phyloP scores from a whole-genome alignment of 2,329 filamentous ascomycete species.

The Raffaelea ambrosiae region DNA sequence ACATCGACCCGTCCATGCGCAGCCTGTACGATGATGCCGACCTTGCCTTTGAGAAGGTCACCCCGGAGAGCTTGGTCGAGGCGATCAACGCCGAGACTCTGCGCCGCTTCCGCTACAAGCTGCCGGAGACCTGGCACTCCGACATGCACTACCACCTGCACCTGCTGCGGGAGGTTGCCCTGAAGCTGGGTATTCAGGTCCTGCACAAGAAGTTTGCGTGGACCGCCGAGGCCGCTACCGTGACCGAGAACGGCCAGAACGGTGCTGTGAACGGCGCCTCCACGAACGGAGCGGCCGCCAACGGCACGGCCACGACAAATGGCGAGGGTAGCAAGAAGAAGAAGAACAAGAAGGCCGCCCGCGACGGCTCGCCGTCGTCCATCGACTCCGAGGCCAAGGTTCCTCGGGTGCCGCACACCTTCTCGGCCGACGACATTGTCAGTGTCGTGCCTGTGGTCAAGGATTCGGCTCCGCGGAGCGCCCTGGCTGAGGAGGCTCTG shows the following conservation, averaged over 20 bases:
- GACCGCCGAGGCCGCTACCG: slow-evolving; percentile 27
- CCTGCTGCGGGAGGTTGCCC: slow-evolving; percentile 76
- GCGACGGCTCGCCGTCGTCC: slow-evolving; percentile 43
- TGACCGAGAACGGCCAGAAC: slow-evolving; percentile 5
- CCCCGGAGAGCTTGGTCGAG: slow-evolving; percentile 59
- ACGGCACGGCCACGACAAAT: slow-evolving; percentile 21
- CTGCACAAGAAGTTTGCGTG: slow-evolving; percentile 68
- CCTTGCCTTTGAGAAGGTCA: slow-evolving; percentile 70
- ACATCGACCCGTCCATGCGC: slow-evolving; percentile 67
- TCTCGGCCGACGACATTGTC: slow-evolving; percentile 75
- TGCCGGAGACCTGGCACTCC: slow-evolving; percentile 60
- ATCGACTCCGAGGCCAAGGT: slow-evolving; percentile 24
- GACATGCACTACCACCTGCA: slow-evolving; percentile 62
- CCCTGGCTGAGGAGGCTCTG: slow-evolving; percentile 87
- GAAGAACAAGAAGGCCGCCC: slow-evolving; percentile 54
- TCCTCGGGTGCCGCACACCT: slow-evolving; percentile 45
- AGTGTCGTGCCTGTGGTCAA: slow-evolving; percentile 94
- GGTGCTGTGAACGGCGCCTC: slow-evolving; percentile 17
- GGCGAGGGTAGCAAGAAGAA: slow-evolving; percentile 41
- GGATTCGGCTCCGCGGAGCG: slow-evolving; percentile 83
- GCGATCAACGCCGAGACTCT: slow-evolving; percentile 65
- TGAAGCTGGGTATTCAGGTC: slow-evolving; percentile 87
- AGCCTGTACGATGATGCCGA: slow-evolving; percentile 74
- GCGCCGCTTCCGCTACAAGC: slow-evolving; percentile 67
- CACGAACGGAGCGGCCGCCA: slow-evolving; percentile 1